Conservation (phyloP, 192 early-diverging fungal genomes). For the Gamsiella multidivaricata region DNA sequence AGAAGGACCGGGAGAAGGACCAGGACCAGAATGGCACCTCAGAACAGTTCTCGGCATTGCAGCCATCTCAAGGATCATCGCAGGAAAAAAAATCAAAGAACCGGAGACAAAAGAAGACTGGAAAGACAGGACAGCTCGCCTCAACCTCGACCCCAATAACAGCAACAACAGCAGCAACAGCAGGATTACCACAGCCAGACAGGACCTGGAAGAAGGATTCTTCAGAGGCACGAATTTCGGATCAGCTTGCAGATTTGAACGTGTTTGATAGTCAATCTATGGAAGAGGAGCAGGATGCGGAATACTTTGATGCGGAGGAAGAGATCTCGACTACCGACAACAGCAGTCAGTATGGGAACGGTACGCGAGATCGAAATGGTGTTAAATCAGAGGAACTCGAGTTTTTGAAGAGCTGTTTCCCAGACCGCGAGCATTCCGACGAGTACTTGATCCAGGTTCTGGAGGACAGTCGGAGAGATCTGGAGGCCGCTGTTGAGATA, state of each 20-base stretch:
- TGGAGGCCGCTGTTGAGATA: conserved; percentile 36
- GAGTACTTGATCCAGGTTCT: conserved; percentile 37
- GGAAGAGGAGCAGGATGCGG: not conserved
- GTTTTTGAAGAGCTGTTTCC: conserved; percentile 50
- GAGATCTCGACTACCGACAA: not conserved
- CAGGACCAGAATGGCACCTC: not conserved
- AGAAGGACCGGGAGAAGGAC: conserved; percentile 7
- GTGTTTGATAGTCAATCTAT: not conserved
- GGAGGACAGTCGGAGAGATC: conserved; percentile 23
- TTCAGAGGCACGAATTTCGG: not conserved
- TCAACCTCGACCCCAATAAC: not conserved
- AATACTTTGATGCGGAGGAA: not conserved
- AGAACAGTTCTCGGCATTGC: no score
- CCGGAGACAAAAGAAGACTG: no score
- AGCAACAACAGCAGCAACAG: no score
- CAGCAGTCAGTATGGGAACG: not conserved
- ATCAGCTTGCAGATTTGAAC: not conserved
- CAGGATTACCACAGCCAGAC: not conserved
- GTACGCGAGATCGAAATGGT: not conserved
- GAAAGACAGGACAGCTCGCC: not conserved
- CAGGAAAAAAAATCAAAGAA: no score
- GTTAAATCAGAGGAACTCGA: conserved; percentile 34
- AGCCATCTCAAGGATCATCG: no score
- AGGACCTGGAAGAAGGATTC: conserved; percentile 13
- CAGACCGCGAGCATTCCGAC: conserved; percentile 35